These are phyloP conservation scores for Lathyrus sativus DNA, from an alignment of 306 rosid genomes.

Conservation along the genomic window DNA sequence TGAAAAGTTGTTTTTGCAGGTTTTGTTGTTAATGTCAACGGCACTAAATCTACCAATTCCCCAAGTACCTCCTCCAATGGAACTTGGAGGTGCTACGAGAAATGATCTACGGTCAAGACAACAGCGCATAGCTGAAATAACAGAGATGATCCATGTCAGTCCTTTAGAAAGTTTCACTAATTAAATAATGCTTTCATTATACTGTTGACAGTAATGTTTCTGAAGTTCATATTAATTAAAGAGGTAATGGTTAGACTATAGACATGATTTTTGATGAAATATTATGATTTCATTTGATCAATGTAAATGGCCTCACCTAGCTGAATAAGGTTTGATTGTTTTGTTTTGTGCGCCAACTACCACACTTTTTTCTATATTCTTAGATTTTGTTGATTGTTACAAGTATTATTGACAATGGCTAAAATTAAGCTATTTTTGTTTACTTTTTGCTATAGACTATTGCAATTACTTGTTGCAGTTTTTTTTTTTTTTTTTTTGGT, in stretches of 20 bases:
- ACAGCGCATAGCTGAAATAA: slow-evolving; percentile 87
- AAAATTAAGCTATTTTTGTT: not conserved
- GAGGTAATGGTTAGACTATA: not conserved
- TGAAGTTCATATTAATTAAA: slow-evolving; percentile 4
- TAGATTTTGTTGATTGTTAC: not conserved
- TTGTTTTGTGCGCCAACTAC: not conserved
- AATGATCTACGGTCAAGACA: slow-evolving; percentile 76
- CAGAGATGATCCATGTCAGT: slow-evolving; percentile 99
- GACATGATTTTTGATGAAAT: slow-evolving; percentile 1
- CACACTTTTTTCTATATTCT: not conserved
- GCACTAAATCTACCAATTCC: slow-evolving; percentile 63
- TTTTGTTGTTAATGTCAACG: slow-evolving; percentile 84
- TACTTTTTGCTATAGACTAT: not conserved
- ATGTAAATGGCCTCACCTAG: not conserved
- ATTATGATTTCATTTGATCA: not conserved
- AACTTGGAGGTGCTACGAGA: slow-evolving; percentile 49
- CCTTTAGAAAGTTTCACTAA: slow-evolving; percentile 35
- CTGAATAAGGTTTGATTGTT: not conserved
- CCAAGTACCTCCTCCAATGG: slow-evolving; percentile 42
- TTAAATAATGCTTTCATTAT: slow-evolving; percentile 35
- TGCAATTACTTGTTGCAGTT: not conserved
- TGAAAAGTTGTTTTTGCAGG: slow-evolving; percentile 52
- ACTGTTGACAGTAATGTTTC: slow-evolving; percentile 4
- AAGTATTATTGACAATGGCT: not conserved
- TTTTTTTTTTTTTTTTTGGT: not conserved